Evolutionary conservation across 345 rosid genomes (phyloP), one percentile per base, ranked within the genome.

Genomic region (Camelina hispida): DNA sequence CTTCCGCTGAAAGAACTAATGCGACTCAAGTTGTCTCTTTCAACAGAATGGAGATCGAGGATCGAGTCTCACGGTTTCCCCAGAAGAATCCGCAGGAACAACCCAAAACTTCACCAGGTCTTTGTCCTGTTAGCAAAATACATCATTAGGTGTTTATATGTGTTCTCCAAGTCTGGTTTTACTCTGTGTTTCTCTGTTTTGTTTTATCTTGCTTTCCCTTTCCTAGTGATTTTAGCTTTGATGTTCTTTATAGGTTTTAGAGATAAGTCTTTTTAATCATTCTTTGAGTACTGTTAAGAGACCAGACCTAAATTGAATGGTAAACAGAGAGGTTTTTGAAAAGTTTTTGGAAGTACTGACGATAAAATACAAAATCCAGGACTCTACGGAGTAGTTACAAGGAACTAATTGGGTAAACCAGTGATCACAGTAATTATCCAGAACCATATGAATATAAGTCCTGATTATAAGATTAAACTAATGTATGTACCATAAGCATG

Each of bases 31-130:
- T 47, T 7, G 1, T 38, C 37, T 20, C 47, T 75, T 15, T 52
- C 79, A 18, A 68, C 42, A 60, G 47, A 50, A 17, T 75, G 74
- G 71, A 52, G 35, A 67, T 67, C 6, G 10, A 67, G 14, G 48
- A 52, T 67, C 3, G 71, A 67, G 6, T 35, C 35, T 47, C 51
- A 7, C 9, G 20, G 51, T 4, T 53, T 9, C 35, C 6, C 35
- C 7, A 32, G 7, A 25, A 5, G 54, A 46, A 44, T 35, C 37
- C 5, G 28, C 9, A n/a, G 5, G 25, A 7, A 47, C 4, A 15
- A n/a, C 20, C 51, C 51, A 16, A 47, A 47, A 16, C 20, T 47
- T 9, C 51, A 47, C 10, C 51, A 3, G 9, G 6, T 47, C 9
- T 47, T 47, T 47, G 7, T 47, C 8, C 9, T 47, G 16, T 47